Conservation (phyloP, 1,139 yeast species). For the Zygotorulaspora mrakii region DNA sequence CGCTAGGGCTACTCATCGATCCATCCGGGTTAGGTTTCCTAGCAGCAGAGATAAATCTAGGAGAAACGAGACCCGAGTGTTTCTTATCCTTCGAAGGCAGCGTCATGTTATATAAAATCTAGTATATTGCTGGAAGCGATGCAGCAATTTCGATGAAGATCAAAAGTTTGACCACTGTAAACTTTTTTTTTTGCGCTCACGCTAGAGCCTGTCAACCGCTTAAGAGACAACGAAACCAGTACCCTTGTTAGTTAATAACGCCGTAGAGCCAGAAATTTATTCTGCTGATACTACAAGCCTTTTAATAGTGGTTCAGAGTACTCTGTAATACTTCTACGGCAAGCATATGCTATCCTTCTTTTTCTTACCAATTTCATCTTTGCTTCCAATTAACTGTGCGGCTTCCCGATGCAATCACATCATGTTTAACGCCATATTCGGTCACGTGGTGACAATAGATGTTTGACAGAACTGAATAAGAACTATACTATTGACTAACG, state of each 20-base stretch:
- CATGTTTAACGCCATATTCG: constrained; percentile 2
- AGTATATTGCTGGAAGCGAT: background rate
- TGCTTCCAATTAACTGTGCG: background rate
- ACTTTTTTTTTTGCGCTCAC: background rate
- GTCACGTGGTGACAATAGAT: no score
- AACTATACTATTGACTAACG: no score
- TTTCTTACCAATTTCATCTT: background rate
- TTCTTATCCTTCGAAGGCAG: constrained; percentile 16
- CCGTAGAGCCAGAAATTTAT: no score
- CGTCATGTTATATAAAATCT: constrained; percentile 7
- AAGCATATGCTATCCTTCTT: background rate
- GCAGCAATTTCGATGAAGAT: background rate
- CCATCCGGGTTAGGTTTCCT: constrained; percentile 23
- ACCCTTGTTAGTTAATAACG: no score
- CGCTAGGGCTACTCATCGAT: constrained; percentile 15
- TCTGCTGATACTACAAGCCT: no score
- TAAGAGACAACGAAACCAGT: background rate
- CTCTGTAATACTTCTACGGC: background rate
- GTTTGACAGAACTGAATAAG: no score
- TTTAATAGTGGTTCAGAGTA: background rate
- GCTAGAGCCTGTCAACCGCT: background rate
- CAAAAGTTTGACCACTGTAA: background rate
- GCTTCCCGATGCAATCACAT: constrained; percentile 1
- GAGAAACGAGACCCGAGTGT: constrained; percentile 20
- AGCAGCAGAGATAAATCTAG: constrained; percentile 20